Evolutionary conservation across 345 rosid genomes (phyloP).

Genomic region (Citrus cavaleriei): DNA sequence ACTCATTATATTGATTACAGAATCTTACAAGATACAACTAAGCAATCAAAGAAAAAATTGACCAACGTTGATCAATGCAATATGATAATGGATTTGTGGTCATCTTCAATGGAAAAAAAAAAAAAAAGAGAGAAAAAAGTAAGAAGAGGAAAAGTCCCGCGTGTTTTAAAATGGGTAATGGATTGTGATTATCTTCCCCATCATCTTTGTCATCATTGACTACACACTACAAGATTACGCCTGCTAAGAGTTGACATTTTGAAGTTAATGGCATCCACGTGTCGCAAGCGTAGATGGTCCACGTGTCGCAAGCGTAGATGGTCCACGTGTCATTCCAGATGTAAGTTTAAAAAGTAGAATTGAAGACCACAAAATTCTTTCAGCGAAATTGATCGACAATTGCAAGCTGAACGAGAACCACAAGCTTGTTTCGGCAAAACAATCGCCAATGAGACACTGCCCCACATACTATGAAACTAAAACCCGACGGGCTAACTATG

Average conservation of each 20-base stretch:
- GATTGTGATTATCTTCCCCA: not conserved
- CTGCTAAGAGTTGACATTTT: slow-evolving; percentile 22
- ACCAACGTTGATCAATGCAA: not conserved
- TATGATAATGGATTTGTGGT: not conserved
- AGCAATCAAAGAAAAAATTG: not conserved
- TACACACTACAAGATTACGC: slow-evolving; percentile 7
- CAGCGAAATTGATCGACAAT: not conserved
- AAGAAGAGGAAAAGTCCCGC: not conserved
- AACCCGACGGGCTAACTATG: not conserved
- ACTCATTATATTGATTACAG: not conserved
- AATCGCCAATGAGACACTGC: not conserved
- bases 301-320: not conserved
- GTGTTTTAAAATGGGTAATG: not conserved
- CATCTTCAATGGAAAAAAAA: not conserved
- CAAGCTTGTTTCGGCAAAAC: not conserved
- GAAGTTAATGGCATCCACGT: slow-evolving; percentile 23
- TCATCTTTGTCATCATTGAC: slow-evolving; percentile 14
- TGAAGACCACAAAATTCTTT: not conserved
- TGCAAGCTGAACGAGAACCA: not conserved
- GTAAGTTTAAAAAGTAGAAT: not conserved
- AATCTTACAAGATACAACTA: not conserved
- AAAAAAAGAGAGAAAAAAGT: not conserved
- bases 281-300: not conserved
- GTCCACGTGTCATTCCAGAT: not conserved
- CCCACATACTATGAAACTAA: not conserved